These are phyloP conservation scores for Metroxylon sagu DNA, from an alignment of 176 grass and related monocot genomes.

Conservation along the genomic window DNA sequence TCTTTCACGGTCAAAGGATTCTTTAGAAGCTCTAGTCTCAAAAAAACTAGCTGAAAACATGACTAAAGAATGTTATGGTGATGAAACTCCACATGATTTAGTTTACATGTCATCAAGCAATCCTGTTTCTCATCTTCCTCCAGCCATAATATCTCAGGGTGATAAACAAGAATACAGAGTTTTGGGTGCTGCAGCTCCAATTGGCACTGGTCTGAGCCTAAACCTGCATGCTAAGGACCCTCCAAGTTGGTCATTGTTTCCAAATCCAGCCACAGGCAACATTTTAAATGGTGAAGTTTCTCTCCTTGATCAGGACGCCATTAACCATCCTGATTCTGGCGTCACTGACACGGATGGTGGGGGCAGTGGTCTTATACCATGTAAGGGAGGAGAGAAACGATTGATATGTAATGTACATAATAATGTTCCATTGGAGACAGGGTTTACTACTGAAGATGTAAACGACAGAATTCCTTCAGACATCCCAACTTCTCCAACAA, in stretches of 20 bases:
- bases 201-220: constrained; percentile 18
- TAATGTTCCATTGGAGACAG: constrained; percentile 17
- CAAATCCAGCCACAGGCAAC: constrained; percentile 13
- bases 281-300: constrained; percentile 24
- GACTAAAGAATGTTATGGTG: constrained; percentile 7
- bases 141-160: constrained; percentile 1
- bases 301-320: constrained; percentile 20
- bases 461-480: constrained; percentile 37
- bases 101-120: constrained; percentile 15
- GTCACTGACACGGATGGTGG: constrained; percentile 14
- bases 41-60: constrained; percentile 10
- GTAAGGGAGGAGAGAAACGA: background rate
- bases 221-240: constrained; percentile 13
- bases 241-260: constrained; percentile 8
- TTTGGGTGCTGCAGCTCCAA: background rate
- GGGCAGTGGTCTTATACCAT: constrained; percentile 3
- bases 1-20: constrained; percentile 18
- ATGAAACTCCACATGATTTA: constrained; percentile 15
- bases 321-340: constrained; percentile 9
- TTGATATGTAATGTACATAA: constrained; percentile 8
- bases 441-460: constrained; percentile 48
- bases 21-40: constrained; percentile 21
- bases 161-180: background rate
- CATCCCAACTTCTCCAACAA: constrained; percentile 27
- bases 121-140: constrained; percentile 1